These are phyloP conservation scores for Luffa acutangula DNA, from an alignment of 306 rosid genomes.

Conservation along the genomic window DNA sequence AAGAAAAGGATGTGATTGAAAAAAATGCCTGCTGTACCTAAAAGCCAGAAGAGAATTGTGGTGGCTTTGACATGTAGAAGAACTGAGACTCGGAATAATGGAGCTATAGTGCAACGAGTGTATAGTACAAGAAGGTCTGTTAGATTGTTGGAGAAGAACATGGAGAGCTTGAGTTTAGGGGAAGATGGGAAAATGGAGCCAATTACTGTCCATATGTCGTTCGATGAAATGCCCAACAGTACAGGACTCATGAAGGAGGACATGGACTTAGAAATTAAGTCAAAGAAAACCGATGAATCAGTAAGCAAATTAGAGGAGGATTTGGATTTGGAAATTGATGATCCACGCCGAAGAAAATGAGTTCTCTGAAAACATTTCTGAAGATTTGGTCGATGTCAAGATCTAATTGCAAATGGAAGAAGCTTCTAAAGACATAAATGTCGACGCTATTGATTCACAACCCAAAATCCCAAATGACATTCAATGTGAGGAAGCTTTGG, in stretches of 20 bases:
- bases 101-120: slow-evolving; percentile 17
- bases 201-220: slow-evolving; percentile 21
- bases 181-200: slow-evolving; percentile 20
- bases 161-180: slow-evolving; percentile 36
- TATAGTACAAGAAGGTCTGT: slow-evolving; percentile 66
- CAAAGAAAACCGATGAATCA: slow-evolving; percentile 14
- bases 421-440: background rate
- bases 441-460: background rate
- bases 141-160: slow-evolving; percentile 45
- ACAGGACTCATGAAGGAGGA: background rate
- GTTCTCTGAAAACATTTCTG: background rate
- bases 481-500: background rate
- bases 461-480: background rate
- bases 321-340: background rate
- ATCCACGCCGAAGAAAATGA: too few species aligned
- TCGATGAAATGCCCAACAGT: slow-evolving; percentile 22
- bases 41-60: slow-evolving; percentile 23
- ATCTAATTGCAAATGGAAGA: background rate
- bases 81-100: slow-evolving; percentile 13
- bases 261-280: slow-evolving; percentile 9
- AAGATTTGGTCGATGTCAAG: slow-evolving; percentile 5
- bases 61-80: slow-evolving; percentile 19
- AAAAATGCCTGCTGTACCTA: slow-evolving; percentile 39
- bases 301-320: slow-evolving; percentile 7
- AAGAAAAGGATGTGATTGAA: slow-evolving; percentile 19